These are phyloP conservation scores for Cyclotella atomus DNA, from an alignment of 108 stramenopile species.

Conservation along the genomic window DNA sequence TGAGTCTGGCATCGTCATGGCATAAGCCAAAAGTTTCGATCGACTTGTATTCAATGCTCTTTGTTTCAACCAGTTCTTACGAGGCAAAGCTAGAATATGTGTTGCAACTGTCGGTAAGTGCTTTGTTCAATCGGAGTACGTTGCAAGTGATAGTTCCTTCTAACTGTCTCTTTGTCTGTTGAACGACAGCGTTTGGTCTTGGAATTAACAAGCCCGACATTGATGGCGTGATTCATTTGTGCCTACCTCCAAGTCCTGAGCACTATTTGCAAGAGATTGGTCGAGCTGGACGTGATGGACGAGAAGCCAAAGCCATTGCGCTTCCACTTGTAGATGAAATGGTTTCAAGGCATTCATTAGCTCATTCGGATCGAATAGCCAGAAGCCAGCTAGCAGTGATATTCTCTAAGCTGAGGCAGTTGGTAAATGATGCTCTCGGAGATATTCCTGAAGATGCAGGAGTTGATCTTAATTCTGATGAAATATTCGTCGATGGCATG, in stretches of 20 bases:
- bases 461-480: constrained; percentile 17
- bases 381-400: constrained; percentile 67
- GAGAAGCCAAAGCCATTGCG: constrained; percentile 74
- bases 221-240: constrained; percentile 84
- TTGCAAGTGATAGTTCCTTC: background rate
- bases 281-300: constrained; percentile 95
- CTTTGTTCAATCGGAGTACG: background rate
- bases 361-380: constrained; percentile 74
- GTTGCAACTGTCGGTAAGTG: constrained; percentile 84
- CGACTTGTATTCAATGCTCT: too few relatives aligned
- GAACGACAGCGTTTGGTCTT: constrained; percentile 88
- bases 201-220: constrained; percentile 98
- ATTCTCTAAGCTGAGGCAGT: constrained; percentile 45
- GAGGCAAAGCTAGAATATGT: constrained; percentile 89
- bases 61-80: constrained; percentile 84
- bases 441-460: constrained; percentile 46
- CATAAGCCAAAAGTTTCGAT: too few relatives aligned
- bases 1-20: constrained; percentile 34
- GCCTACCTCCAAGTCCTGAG: constrained; percentile 90
- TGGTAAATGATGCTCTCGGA: constrained; percentile 41
- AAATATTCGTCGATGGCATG: constrained; percentile 39
- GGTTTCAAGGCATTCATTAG: constrained; percentile 72
- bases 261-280: constrained; percentile 98
- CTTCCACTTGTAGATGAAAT: constrained; percentile 79
- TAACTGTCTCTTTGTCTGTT: background rate